Base-by-base conservation (phyloP, 169 alveolate species). In the Plasmodium relictum region DNA sequence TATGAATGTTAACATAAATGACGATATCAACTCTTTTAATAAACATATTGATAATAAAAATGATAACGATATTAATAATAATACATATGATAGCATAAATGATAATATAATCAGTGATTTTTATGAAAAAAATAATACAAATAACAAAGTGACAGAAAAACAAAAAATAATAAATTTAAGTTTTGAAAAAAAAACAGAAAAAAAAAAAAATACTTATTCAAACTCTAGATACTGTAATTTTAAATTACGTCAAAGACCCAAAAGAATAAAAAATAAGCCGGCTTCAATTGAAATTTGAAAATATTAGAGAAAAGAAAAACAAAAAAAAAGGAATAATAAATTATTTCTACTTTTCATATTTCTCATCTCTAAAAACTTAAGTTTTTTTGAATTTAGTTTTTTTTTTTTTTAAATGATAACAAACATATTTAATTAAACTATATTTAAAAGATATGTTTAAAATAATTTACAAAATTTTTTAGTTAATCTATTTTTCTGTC, bases 221-320 rank as follows among this genome's bases (percentile, higher is more conserved):
- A 71, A 58, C 22, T 72, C 87, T n/a, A 42, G 92, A 41, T 48
- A 85, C 22, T 85, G 73, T 45, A 85, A 85, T 63, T 85, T 85
- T 65, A 85, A 85, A 62, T 16, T 85, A 42, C 74, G 92, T 18
- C 92, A 85, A 59, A 58, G 92, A 73, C 87, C 92, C 7, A 85
- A 85, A 65, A 24, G 92, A 9, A 48, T 65, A 48, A 85, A 85
- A 85, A 85, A 85, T 24, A 37, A 20, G 12, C 65, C 87, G 37
- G 72, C 24, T 18, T 45, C 31, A 42, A 50, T 7, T 16, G 10
- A 71, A 18, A 4, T 12, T 10, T 44, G 48, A 26, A 63, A 63
- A 63, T 6, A 58, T 5, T n/a, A 20, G 24, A 3, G 18, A 58
- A 4, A 58, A 58, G 3, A 12, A 18, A 8, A 44, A 44, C 52